phyloP scores from a whole-genome alignment of 2,329 filamentous ascomycete genomes.

The Fusarium dimerum region DNA sequence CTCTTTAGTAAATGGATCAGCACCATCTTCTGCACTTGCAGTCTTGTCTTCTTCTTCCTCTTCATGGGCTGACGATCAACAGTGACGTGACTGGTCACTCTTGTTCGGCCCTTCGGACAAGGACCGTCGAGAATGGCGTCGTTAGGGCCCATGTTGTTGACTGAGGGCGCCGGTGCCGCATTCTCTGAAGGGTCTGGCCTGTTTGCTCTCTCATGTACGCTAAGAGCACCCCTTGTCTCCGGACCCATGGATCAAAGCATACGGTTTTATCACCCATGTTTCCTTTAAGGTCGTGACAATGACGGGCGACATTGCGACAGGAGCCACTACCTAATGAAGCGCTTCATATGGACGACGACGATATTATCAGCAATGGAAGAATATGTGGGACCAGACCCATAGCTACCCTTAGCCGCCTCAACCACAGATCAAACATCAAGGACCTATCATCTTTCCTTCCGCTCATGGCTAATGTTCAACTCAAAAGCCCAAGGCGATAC shows the following conservation, averaged over 20 bases:
- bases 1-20: background rate
- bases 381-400: slow-evolving; percentile 5
- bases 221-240: slow-evolving; percentile 19
- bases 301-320: slow-evolving; percentile 6
- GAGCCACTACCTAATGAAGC: background rate
- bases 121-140: slow-evolving; percentile 18
- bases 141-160: slow-evolving; percentile 16
- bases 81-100: slow-evolving; percentile 25
- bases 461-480: background rate
- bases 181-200: slow-evolving; percentile 15
- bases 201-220: slow-evolving; percentile 16
- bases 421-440: slow-evolving; percentile 7
- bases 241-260: slow-evolving; percentile 16
- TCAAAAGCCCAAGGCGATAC: background rate
- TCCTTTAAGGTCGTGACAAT: background rate
- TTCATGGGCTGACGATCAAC: slow-evolving; percentile 26
- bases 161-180: slow-evolving; percentile 13
- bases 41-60: background rate
- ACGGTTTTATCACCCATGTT: background rate
- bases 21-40: background rate
- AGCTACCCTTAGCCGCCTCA: slow-evolving; percentile 17
- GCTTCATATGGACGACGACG: slow-evolving; percentile 6
- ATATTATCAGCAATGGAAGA: slow-evolving; percentile 1
- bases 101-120: slow-evolving; percentile 19
- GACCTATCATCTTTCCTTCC: background rate